A percentile compares a stretch with the other conserved stretches of the same genome.
These are phyloP conservation scores for Naganishia liquefaciens DNA, from an alignment of 1,284 basidiomycete genomes.

Conservation along the genomic window DNA sequence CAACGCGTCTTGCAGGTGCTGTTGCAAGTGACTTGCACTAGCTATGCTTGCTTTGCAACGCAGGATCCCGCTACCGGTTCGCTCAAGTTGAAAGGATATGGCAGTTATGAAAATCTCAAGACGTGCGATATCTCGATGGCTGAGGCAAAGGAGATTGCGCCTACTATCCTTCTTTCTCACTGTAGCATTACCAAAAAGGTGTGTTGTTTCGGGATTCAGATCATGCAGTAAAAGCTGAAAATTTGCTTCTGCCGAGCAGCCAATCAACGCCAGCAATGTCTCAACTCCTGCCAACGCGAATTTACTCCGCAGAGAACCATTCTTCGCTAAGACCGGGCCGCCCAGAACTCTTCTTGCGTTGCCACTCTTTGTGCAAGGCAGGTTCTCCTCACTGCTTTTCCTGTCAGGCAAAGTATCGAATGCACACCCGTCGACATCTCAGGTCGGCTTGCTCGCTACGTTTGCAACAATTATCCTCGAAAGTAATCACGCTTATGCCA, in stretches of 20 bases:
- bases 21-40: slow-evolving; percentile 30
- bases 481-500: slow-evolving; percentile 26
- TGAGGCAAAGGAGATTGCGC: slow-evolving; percentile 25
- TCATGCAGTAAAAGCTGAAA: no score
- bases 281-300: slow-evolving; percentile 17
- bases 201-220: not conserved
- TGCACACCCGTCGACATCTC: slow-evolving; percentile 16
- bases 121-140: slow-evolving; percentile 22
- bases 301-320: slow-evolving; percentile 30
- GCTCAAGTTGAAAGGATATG: slow-evolving; percentile 27
- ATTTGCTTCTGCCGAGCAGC: not conserved
- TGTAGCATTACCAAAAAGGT: slow-evolving; percentile 26
- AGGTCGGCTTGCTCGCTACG: slow-evolving; percentile 29
- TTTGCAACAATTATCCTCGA: slow-evolving; percentile 32
- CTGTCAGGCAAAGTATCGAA: slow-evolving; percentile 18
- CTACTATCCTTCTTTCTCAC: slow-evolving; percentile 24
- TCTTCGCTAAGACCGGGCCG: slow-evolving; percentile 19
- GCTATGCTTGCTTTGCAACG: slow-evolving; percentile 33
- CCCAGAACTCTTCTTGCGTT: slow-evolving; percentile 13
- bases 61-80: slow-evolving; percentile 19
- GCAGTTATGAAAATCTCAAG: slow-evolving; percentile 20
- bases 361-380: slow-evolving; percentile 31
- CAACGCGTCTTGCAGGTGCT: slow-evolving; percentile 30
- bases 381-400: slow-evolving; percentile 28
- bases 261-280: slow-evolving; percentile 10